Conservation (phyloP, 768 basidiomycete genomes). For the Trametes villosa region DNA sequence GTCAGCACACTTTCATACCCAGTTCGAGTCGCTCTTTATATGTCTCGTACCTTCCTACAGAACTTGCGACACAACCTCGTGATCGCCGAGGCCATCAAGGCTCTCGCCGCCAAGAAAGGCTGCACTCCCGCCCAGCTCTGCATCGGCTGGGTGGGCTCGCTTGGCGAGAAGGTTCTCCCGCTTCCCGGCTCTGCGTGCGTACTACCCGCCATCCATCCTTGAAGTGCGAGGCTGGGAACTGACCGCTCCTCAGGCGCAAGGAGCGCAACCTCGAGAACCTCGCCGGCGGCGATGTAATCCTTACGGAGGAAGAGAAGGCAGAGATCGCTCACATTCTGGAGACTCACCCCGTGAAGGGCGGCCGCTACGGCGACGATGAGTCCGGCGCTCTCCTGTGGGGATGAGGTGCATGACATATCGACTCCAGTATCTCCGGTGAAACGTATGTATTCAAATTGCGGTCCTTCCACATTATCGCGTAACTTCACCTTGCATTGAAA, state of each 20-base stretch:
- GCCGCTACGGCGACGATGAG: constrained; percentile 40
- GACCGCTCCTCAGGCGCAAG: constrained; percentile 36
- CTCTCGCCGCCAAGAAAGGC: constrained; percentile 46
- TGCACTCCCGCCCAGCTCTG: constrained; percentile 45
- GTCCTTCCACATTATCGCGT: no score
- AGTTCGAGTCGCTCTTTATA: background rate
- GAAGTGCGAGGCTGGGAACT: background rate
- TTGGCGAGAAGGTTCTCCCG: constrained; percentile 39
- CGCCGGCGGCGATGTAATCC: constrained; percentile 42
- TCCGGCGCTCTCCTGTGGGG: constrained; percentile 38
- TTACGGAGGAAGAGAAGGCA: constrained; percentile 39
- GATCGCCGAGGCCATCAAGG: constrained; percentile 45
- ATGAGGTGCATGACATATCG: no score
- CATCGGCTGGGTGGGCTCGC: constrained; percentile 37
- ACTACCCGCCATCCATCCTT: no score
- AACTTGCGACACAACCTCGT: constrained; percentile 46
- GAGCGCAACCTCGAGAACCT: constrained; percentile 50
- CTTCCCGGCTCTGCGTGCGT: constrained; percentile 50
- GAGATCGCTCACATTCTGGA: constrained; percentile 45
- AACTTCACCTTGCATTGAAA: no score
- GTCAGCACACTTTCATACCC: background rate
- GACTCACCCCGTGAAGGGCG: constrained; percentile 45
- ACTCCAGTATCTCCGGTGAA: no score
- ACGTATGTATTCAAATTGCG: no score
- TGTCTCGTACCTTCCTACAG: constrained; percentile 25